Percentiles rank a stretch among this genome's conserved stretches.
Conservation (phyloP, 2,329 filamentous ascomycete genomes). For the Diaporthe sp. region DNA sequence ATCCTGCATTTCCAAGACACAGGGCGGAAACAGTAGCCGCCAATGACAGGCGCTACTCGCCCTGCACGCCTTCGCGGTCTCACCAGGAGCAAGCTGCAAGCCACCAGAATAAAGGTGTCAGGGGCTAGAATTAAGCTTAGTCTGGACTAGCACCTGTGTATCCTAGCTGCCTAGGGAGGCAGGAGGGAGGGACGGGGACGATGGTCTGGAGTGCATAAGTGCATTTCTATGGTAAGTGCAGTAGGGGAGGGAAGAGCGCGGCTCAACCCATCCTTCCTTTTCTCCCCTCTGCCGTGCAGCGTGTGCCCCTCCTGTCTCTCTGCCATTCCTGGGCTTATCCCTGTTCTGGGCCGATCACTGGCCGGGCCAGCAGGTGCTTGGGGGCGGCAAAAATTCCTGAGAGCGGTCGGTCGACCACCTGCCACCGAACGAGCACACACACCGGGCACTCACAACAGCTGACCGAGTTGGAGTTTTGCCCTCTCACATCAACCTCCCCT, state of each 20-base stretch:
- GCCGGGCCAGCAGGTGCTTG: slow-evolving; percentile 20
- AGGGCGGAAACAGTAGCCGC: slow-evolving; percentile 28
- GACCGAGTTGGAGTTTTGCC: slow-evolving; percentile 25
- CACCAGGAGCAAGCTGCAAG: slow-evolving; percentile 8
- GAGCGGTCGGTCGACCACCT: slow-evolving; percentile 1
- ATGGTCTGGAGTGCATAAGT: not conserved
- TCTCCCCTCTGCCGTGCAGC: not conserved
- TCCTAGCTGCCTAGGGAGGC: not conserved
- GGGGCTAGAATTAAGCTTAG: slow-evolving; percentile 28
- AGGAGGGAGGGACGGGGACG: not conserved
- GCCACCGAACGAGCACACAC: not conserved
- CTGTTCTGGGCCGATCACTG: slow-evolving; percentile 16
- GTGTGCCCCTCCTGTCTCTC: not conserved
- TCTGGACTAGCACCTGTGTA: not conserved
- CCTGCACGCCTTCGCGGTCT: not conserved
- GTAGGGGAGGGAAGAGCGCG: not conserved
- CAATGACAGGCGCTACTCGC: slow-evolving; percentile 29
- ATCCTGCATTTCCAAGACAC: slow-evolving; percentile 30
- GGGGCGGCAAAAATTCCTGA: slow-evolving; percentile 30
- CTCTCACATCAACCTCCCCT: not conserved
- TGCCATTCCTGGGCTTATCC: slow-evolving; percentile 4
- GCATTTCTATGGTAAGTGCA: not conserved
- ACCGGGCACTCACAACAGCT: not conserved
- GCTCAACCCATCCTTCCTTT: not conserved
- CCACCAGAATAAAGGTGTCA: not conserved